phyloP scores from a whole-genome alignment of 2,329 filamentous ascomycete species.

The Pestalotiopsis sp. region DNA sequence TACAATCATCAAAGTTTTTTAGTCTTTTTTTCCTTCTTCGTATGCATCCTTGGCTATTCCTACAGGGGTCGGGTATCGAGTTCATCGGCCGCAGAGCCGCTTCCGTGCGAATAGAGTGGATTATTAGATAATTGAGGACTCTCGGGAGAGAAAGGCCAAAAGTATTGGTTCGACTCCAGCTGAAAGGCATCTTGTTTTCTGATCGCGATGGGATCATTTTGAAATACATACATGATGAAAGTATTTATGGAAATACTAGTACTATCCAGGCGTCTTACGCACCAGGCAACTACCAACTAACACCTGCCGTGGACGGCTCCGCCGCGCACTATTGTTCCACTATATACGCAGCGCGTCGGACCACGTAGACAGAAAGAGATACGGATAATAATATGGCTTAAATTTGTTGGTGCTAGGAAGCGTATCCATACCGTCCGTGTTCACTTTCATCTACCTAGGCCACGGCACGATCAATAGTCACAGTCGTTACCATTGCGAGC shows the following conservation, averaged over 20 bases:
- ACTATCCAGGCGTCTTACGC: background rate
- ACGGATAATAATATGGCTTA: background rate
- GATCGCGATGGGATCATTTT: background rate
- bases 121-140: background rate
- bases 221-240: background rate
- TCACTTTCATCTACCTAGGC: background rate
- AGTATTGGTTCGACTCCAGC: background rate
- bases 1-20: background rate
- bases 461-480: background rate
- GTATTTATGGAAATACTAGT: background rate
- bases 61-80: background rate
- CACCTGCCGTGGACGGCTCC: background rate
- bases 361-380: background rate
- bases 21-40: background rate
- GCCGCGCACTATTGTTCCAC: conserved; percentile 5
- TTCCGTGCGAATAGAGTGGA: background rate
- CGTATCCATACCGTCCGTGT: background rate
- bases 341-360: background rate
- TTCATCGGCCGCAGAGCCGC: background rate
- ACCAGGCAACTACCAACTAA: too few relatives aligned
- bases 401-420: background rate
- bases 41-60: background rate
- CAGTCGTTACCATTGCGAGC: background rate
- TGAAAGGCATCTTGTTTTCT: background rate
- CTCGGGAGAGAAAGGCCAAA: background rate